Evolutionary conservation across 768 basidiomycete genomes (phyloP), one percentile per base, ranked within the genome.

Genomic region (Lentinus tigrinus): DNA sequence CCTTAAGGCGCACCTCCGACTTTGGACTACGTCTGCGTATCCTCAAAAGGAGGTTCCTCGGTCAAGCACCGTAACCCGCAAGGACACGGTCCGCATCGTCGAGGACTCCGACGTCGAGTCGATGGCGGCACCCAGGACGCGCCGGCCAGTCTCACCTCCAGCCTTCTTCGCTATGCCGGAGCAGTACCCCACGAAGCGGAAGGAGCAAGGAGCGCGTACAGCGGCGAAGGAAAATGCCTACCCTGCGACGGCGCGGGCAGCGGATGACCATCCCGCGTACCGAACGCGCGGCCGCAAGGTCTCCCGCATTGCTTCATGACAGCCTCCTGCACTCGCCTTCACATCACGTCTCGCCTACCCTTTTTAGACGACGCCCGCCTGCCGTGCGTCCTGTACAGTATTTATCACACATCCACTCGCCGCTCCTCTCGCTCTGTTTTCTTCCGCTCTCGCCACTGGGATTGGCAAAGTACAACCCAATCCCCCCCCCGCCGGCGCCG

Each of bases 231-330:
- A 59, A 56, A 58, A 56, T 21, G 43, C 47, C 19, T 36, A 39
- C 26, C 58, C 53, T 17, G 2, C 57, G 21, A 19, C 51, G 44
- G 24, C 21, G 44, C 52, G 28, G 36, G 4, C 58, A 52, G 38
- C 52, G 34, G 63, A 62, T 28, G 67, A 69, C 11, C 71, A 71
- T 51, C 74, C 73, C 27, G 76, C 76, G 34, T 77, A 69, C 71
- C 74, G 69, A 60, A 62, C 75, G 38, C 78, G 79, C 53, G 80
- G 79, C 10, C 76, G 81, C 54, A 75, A 73, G 65, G 56, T 71
- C 23, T 73, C 74, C n/a, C 75, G 78, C 50, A 69, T 68, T 55
- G 66, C 67, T 23, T 72, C 70, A 69, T 73, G 69, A 69, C 54
- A 47, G 51, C 47, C 47, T 34, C 34, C 47, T 34, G 37, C 43